Base-by-base conservation (phyloP, 306 rosid genomes). In the Trifolium subterraneum region DNA sequence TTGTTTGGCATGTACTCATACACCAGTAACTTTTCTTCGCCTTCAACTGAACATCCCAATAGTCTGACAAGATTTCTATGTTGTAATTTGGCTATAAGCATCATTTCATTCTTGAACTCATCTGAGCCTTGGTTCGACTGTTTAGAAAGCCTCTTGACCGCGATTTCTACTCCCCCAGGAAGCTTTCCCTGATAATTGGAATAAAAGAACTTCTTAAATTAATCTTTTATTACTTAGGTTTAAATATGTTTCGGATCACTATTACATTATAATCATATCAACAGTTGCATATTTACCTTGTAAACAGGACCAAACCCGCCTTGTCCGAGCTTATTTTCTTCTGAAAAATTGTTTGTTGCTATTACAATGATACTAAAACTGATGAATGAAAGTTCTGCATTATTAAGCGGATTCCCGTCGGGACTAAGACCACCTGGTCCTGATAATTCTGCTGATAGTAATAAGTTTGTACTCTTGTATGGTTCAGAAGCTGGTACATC, bases 251-350 rank as follows among this genome's bases (percentile, higher is more conserved):
- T 12, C 12, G n/a, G 64, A 1, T 58, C 18, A 5, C 18, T 58
- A 41, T 3, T 12, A 44, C 50, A 13, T 35, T 36, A 36, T 36
- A 1, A 36, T 36, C 33, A 36, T 36, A 36, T 36, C n/a, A 56
- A 56, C 51, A 41, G 52, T 39, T 39, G 6, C 70, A 12, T 20
- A 9, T 55, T 80, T 42, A 92, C 98, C 91, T 86, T 89, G 79
- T 89, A 93, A 64, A 93, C 96, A 41, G 77, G 88, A 44, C 98
- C 98, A 20, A 93, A 93, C 51, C 98, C 98, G 0, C 98, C 98
- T 72, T 89, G 82, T 18, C 98, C 98, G 19, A 93, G 96, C 85
- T 93, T 93, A 73, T 88, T 93, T 74, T 71, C 90, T 73, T 86
- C 90, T 16, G 86, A 86, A 59, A 93, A 93, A 80, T 85, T 79